Evolutionary conservation across 352 stramenopile genomes (phyloP).

Genomic region (Pythium sukuiense): DNA sequence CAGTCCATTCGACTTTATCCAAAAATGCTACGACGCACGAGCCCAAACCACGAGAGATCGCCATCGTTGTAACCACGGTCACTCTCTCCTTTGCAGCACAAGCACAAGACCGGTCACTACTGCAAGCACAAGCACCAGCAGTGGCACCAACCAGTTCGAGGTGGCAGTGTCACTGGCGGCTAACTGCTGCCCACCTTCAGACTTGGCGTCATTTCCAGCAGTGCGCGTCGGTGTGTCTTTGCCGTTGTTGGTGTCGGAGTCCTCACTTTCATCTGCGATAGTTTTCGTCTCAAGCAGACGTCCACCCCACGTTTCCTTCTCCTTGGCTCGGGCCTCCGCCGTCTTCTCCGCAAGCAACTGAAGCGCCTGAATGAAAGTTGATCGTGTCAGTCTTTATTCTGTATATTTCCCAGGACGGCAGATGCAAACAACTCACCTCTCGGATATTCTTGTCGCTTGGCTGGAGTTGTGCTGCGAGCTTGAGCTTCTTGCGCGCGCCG

Average conservation of each 20-base stretch:
- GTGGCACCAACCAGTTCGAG: slow-evolving; percentile 13
- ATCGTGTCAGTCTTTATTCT: neutral
- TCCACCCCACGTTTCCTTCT: slow-evolving; percentile 75
- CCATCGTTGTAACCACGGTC: neutral
- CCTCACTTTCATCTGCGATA: neutral
- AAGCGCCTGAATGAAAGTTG: slow-evolving; percentile 27
- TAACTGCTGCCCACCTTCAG: slow-evolving; percentile 15
- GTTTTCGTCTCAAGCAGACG: slow-evolving; percentile 44
- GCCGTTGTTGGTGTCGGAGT: slow-evolving; percentile 4
- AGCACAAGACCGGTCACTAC: slow-evolving; percentile 26
- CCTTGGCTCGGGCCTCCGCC: slow-evolving; percentile 50
- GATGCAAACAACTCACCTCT: slow-evolving; percentile 31
- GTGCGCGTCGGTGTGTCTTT: neutral
- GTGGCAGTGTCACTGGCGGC: neutral
- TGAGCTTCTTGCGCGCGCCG: slow-evolving; percentile 61
- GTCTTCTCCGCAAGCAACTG: slow-evolving; percentile 50
- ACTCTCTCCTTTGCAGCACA: slow-evolving; percentile 22
- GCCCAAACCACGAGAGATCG: slow-evolving; percentile 14
- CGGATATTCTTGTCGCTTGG: slow-evolving; percentile 75
- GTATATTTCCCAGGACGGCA: too few relatives aligned
- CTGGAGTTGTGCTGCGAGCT: slow-evolving; percentile 52
- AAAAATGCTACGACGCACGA: slow-evolving; percentile 21
- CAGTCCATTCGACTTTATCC: slow-evolving; percentile 1
- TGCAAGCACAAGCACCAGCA: slow-evolving; percentile 16
- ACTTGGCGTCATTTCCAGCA: neutral